Evolutionary conservation across 2,329 filamentous ascomycete species (phyloP).

Genomic region (Lachnellula hyalina): DNA sequence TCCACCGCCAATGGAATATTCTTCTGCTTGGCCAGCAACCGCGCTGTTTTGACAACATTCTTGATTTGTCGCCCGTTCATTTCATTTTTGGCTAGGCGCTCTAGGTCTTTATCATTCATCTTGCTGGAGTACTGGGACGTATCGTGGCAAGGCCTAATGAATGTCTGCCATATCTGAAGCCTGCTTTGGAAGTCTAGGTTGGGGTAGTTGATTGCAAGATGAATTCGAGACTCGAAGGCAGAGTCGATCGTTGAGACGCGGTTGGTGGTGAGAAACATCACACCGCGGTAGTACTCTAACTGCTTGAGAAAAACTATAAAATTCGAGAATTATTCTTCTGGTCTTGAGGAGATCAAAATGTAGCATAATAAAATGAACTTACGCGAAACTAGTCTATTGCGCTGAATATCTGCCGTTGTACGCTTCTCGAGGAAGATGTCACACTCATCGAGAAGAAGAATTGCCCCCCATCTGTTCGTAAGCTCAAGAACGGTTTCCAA

Average conservation of each 20-base stretch:
- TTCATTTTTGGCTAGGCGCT: slow-evolving; percentile 39
- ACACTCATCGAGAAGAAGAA: slow-evolving; percentile 67
- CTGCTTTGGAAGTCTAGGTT: slow-evolving; percentile 18
- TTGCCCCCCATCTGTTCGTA: slow-evolving; percentile 65
- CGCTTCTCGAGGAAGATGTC: slow-evolving; percentile 46
- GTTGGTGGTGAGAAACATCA: slow-evolving; percentile 35
- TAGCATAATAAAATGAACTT: neutral
- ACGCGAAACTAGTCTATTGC: slow-evolving; percentile 35
- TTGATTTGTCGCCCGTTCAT: slow-evolving; percentile 33
- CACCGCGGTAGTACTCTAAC: slow-evolving; percentile 34
- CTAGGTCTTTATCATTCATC: slow-evolving; percentile 35
- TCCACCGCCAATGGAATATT: slow-evolving; percentile 18
- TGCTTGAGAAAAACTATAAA: slow-evolving; percentile 29
- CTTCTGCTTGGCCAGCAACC: slow-evolving; percentile 24
- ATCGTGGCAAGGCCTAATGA: too few relatives aligned
- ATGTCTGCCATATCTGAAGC: slow-evolving; percentile 14
- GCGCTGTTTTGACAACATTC: slow-evolving; percentile 32
- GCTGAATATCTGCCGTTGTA: slow-evolving; percentile 30
- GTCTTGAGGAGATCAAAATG: neutral
- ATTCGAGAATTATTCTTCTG: too few relatives aligned
- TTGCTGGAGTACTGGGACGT: slow-evolving; percentile 15
- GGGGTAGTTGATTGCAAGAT: slow-evolving; percentile 22
- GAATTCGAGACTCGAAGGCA: slow-evolving; percentile 29
- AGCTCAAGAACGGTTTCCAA: slow-evolving; percentile 64
- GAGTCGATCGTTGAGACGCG: slow-evolving; percentile 26